Base-by-base conservation (phyloP, 148 eudicot species). In the Amaranthus hypochondriacus region DNA sequence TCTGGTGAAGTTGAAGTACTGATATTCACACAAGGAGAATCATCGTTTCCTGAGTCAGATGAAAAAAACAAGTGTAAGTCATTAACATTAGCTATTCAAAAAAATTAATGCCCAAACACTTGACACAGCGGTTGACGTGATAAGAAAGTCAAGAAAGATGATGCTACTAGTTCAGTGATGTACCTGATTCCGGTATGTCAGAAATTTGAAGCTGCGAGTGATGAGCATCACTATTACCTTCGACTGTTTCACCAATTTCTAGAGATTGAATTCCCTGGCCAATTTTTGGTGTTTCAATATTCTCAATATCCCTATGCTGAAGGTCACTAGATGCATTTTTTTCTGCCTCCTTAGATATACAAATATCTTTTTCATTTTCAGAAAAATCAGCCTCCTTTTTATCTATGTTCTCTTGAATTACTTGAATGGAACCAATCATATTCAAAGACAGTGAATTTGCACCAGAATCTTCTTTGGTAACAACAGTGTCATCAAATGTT, bases 131-230 rank as follows among this genome's bases (percentile, higher is more conserved):
- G 51, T 7, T 68, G 39, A 43, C 52, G 15, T 50, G 39, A 62
- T 21, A 54, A 14, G 53, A 62, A 15, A 9, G 48, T n/a, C 50
- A 58, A 54, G 61, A 66, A n/a, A 51, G 12, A 76, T 13, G 48
- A 69, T 9, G 42, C 62, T 74, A 57, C 9, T 28, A 28, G 46
- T 13, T 68, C 70, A 11, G 71, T 75, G 21, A 21, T 48, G 50
- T 82, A 92, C 92, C 89, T 76, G 83, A 54, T 73, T 71, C 71
- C 48, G 62, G 56, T 59, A 14, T 52, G 4, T 60, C 61, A 68
- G 81, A 21, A 70, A 59, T 61, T 47, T 71, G 78, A 68, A 43
- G 69, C 77, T 86, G 83, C 58, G 77, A 69, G 28, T 71, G 68
- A 62, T 68, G 72, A 78, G 59, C 15, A 47, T 18, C 49, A 50